Evolutionary conservation across 495 filamentous ascomycete species (phyloP).

Genomic region (Aspergillus heteromorphus): DNA sequence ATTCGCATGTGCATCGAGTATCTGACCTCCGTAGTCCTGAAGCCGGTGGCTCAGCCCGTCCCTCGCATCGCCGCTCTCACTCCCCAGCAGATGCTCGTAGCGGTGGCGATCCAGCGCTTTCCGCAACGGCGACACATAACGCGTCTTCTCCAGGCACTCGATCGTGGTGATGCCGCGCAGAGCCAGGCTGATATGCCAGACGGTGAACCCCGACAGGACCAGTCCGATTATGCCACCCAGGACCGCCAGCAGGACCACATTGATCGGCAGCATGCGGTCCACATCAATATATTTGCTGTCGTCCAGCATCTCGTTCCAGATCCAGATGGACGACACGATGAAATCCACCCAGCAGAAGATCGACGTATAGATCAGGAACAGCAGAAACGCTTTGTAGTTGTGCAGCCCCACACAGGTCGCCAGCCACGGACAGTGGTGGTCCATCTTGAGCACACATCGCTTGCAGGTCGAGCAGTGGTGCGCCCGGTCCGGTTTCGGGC

Average conservation of each 20-base stretch:
- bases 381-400: slow-evolving; percentile 92
- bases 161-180: slow-evolving; percentile 82
- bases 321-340: slow-evolving; percentile 63
- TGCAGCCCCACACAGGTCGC: slow-evolving; percentile 89
- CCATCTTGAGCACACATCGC: slow-evolving; percentile 96
- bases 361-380: slow-evolving; percentile 89
- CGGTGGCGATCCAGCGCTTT: slow-evolving; percentile 60
- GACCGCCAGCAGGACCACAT: slow-evolving; percentile 81
- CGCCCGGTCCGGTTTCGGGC: slow-evolving; percentile 87
- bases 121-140: slow-evolving; percentile 77
- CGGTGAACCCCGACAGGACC: slow-evolving; percentile 83
- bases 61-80: slow-evolving; percentile 41
- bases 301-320: slow-evolving; percentile 71
- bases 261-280: slow-evolving; percentile 77
- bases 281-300: slow-evolving; percentile 57
- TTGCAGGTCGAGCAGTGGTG: slow-evolving; percentile 95
- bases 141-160: slow-evolving; percentile 88
- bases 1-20: slow-evolving; percentile 77
- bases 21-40: slow-evolving; percentile 66
- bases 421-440: slow-evolving; percentile 98
- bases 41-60: slow-evolving; percentile 55
- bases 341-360: slow-evolving; percentile 83
- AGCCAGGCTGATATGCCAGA: slow-evolving; percentile 86
- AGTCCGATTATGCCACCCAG: slow-evolving; percentile 86
- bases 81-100: slow-evolving; percentile 33